Evolutionary conservation across 108 stramenopile species (phyloP).

Genomic region (Tribonema minus): DNA sequence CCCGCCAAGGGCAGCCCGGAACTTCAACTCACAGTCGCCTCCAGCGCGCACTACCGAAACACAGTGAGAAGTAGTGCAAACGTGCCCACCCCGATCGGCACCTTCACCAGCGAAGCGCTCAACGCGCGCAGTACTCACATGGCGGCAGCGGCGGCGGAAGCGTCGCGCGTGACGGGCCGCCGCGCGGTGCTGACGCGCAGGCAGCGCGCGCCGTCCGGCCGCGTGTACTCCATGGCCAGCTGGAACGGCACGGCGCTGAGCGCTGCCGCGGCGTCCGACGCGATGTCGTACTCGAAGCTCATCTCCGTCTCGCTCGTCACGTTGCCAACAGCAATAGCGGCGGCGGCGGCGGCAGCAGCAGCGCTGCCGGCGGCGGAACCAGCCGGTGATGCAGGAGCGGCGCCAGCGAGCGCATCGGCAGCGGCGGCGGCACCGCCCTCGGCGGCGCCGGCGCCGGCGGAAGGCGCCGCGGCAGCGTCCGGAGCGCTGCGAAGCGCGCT

Average conservation of each 20-base stretch:
- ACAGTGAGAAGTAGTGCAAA: background rate
- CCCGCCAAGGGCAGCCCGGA: background rate
- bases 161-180: slow-evolving; percentile 22
- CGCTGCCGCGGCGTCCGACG: background rate
- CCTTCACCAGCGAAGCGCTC: background rate
- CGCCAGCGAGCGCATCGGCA: background rate
- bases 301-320: slow-evolving; percentile 26
- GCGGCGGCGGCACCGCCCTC: background rate
- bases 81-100: background rate
- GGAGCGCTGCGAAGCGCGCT: background rate
- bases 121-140: background rate
- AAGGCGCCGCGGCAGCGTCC: background rate
- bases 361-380: no score
- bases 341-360: no score
- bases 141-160: background rate
- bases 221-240: slow-evolving; percentile 13
- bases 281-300: slow-evolving; percentile 29
- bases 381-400: background rate
- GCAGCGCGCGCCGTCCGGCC: slow-evolving; percentile 19
- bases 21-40: background rate
- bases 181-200: slow-evolving; percentile 20
- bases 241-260: background rate
- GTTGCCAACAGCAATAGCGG: no score
- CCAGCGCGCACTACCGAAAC: background rate
- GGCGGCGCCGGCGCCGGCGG: background rate